Evolutionary conservation across 2,329 filamentous ascomycete species (phyloP).

Genomic region (Talaromyces sp.): DNA sequence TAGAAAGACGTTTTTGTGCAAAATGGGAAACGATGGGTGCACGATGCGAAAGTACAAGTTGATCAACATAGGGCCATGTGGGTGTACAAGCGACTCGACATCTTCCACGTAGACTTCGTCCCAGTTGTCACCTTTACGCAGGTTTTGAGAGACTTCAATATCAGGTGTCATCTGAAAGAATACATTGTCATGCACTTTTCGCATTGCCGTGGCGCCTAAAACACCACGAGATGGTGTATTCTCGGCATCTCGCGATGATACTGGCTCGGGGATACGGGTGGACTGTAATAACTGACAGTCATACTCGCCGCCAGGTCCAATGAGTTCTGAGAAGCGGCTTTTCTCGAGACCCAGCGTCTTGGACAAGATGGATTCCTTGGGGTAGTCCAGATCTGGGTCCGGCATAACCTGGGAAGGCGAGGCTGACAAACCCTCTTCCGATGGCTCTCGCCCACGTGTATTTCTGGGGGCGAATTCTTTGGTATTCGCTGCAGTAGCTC

Average conservation of each 20-base stretch:
- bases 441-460: not conserved
- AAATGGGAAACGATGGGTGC: constrained; percentile 75
- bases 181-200: constrained; percentile 6
- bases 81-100: constrained; percentile 68
- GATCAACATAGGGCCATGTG: constrained; percentile 70
- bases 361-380: constrained; percentile 7
- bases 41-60: constrained; percentile 77
- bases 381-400: constrained; percentile 5
- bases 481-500: constrained; percentile 78
- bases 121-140: constrained; percentile 1
- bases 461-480: constrained; percentile 77
- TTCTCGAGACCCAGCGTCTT: constrained; percentile 9
- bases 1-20: constrained; percentile 74
- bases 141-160: constrained; percentile 3
- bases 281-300: constrained; percentile 1
- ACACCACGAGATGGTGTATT: not conserved
- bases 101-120: constrained; percentile 8
- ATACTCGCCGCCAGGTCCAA: constrained; percentile 7
- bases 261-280: not conserved
- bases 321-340: constrained; percentile 9
- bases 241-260: not conserved
- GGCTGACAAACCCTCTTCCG: not conserved
- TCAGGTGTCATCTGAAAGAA: constrained; percentile 10
- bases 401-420: not conserved
- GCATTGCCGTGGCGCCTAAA: not conserved